Base-by-base conservation (phyloP, 495 filamentous ascomycete genomes). In the Penicillium diatomitis region DNA sequence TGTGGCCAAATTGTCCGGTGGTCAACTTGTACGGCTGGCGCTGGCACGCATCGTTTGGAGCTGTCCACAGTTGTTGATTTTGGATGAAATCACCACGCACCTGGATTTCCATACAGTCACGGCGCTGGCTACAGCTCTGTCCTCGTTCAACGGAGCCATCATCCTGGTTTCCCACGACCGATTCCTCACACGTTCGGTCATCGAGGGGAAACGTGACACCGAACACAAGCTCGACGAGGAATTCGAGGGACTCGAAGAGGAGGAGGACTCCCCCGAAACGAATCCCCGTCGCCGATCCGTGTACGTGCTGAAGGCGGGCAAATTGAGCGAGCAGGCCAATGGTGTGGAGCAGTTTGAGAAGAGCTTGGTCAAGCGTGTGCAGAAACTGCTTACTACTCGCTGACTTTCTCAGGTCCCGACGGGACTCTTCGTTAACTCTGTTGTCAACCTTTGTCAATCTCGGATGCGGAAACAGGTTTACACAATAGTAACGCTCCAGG, bases 51-150 rank as follows among this genome's bases (percentile, higher is more conserved):
- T 90, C 3, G 60, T 90, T 34, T 84, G 82, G 78, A 69, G 65
- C 36, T 67, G 73, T 8, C 87, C 87, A 40, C 86, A 88, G 30
- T 70, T 86, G 28, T 75, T 94, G 27, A 75, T 94, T 9, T 76
- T 94, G 6, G 87, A 94, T 57, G 87, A 94, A 61, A 82, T 85
- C 11, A 91, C 85, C 7, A 94, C 87, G n/a, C 87, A 91, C 68
- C 67, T 94, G 34, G 87, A 94, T 54, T 83, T 82, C 54, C 73
- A 89, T 61, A 87, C 84, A 3, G 85, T 90, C 31, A 74, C 72
- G 5, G 85, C 84, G 4, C 69, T 94, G 37, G 73, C 79, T 3
- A 72, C 75, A 33, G 85, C 81, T 8, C 64, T 94, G 52, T 67
- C 75, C 5, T 69, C 58, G 0, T 91, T 83, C 70, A 74, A 78